Conservation (phyloP, 164 flowering plant genomes). For the Cinnamomum chago region DNA sequence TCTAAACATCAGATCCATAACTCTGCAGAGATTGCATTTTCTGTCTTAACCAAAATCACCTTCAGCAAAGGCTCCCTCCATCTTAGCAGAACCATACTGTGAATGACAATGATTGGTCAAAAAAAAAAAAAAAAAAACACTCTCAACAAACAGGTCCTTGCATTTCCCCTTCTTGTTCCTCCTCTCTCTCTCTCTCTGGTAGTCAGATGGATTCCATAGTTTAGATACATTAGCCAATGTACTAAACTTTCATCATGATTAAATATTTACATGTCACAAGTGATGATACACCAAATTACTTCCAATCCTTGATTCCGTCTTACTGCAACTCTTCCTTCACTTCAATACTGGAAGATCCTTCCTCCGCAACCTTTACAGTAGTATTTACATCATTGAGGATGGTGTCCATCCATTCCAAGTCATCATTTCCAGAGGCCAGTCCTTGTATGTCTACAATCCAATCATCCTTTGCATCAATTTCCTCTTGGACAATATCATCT, state of each 20-base stretch:
- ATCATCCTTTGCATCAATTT: constrained; percentile 23
- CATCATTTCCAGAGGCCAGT: background rate
- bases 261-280: background rate
- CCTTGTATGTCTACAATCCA: constrained; percentile 24
- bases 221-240: background rate
- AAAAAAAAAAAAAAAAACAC: no score
- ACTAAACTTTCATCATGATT: background rate
- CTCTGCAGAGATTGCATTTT: background rate
- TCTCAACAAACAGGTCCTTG: background rate
- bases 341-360: background rate
- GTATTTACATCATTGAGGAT: background rate
- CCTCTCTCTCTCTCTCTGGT: background rate
- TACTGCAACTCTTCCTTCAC: constrained; percentile 13
- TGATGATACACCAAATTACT: background rate
- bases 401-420: constrained; percentile 12
- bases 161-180: background rate
- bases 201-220: background rate
- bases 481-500: constrained; percentile 10
- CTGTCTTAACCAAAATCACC: background rate
- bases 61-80: background rate
- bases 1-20: background rate
- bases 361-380: background rate
- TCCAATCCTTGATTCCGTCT: background rate
- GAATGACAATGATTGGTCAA: background rate
- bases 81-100: background rate